These are phyloP conservation scores for Rhizopogon rudus DNA, from an alignment of 768 basidiomycete species.

Conservation along the genomic window DNA sequence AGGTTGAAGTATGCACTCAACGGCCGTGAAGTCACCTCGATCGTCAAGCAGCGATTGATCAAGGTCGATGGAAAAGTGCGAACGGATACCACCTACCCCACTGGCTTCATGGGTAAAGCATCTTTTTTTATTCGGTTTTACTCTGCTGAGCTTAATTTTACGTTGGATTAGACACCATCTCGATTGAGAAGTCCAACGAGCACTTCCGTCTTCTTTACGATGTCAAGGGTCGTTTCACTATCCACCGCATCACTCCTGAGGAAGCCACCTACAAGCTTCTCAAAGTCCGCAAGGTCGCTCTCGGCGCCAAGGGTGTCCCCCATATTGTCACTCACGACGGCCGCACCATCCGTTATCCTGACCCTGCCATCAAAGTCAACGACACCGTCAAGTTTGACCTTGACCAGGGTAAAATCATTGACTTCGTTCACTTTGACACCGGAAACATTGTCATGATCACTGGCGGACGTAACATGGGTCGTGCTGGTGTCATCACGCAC, in stretches of 20 bases:
- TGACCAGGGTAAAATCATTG: slow-evolving; percentile 88
- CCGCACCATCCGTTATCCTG: slow-evolving; percentile 99
- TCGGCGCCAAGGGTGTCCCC: slow-evolving; percentile 92
- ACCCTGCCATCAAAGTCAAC: slow-evolving; percentile 92
- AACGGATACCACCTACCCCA: slow-evolving; percentile 94
- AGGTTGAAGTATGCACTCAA: slow-evolving; percentile 98
- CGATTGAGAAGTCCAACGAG: slow-evolving; percentile 97
- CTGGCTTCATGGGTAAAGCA: slow-evolving; percentile 92
- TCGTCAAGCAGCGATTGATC: slow-evolving; percentile 94
- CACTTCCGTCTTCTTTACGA: slow-evolving; percentile 99
- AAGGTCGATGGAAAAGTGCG: slow-evolving; percentile 99
- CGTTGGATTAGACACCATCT: slow-evolving; percentile 71
- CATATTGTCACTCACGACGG: slow-evolving; percentile 99
- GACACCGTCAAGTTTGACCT: slow-evolving; percentile 98
- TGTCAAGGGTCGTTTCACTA: slow-evolving; percentile 99
- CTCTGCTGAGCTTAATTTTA: slow-evolving; percentile 1
- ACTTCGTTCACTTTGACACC: slow-evolving; percentile 94
- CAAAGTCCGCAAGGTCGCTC: slow-evolving; percentile 87
- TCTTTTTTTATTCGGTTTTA: background rate
- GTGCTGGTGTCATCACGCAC: slow-evolving; percentile 93
- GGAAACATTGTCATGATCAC: slow-evolving; percentile 98
- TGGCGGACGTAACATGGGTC: slow-evolving; percentile 99
- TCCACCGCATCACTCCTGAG: slow-evolving; percentile 98
- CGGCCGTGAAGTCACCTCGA: slow-evolving; percentile 91
- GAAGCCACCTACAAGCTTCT: slow-evolving; percentile 96